A percentile compares a stretch with the other conserved stretches of the same genome.
Conservation (phyloP, 2,329 filamentous ascomycete species). For the Rhinocladiella similis region DNA sequence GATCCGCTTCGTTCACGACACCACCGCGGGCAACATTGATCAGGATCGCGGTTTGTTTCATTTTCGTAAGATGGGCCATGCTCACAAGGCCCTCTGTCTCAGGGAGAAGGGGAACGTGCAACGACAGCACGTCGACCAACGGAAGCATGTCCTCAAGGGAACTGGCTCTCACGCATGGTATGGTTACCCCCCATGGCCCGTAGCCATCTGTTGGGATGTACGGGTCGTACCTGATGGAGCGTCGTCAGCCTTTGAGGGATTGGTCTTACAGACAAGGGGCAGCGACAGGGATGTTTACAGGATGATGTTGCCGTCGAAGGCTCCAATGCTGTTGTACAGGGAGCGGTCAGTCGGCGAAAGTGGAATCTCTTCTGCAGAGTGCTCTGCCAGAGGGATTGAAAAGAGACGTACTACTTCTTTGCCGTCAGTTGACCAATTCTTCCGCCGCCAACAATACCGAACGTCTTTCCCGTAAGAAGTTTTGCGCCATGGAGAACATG, state of each 20-base stretch:
- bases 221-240: constrained; percentile 1
- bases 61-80: constrained; percentile 34
- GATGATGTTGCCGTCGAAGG: not conserved
- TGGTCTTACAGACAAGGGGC: too few relatives aligned
- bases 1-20: constrained; percentile 41
- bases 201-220: constrained; percentile 8
- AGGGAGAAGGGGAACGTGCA: constrained; percentile 41
- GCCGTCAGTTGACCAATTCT: constrained; percentile 11
- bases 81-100: constrained; percentile 37
- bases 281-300: not conserved
- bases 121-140: constrained; percentile 35
- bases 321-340: not conserved
- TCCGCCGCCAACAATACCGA: constrained; percentile 16
- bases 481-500: constrained; percentile 10
- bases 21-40: constrained; percentile 45
- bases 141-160: constrained; percentile 2
- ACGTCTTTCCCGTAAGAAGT: constrained; percentile 13
- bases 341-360: too few relatives aligned
- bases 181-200: constrained; percentile 5
- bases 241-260: too few relatives aligned
- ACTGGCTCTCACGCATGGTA: constrained; percentile 2
- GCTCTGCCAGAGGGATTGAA: too few relatives aligned
- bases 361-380: too few relatives aligned
- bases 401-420: constrained; percentile 12
- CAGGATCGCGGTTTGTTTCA: constrained; percentile 43